Base-by-base conservation (phyloP, 352 stramenopile genomes). In the Peronosclerospora sorghi region DNA sequence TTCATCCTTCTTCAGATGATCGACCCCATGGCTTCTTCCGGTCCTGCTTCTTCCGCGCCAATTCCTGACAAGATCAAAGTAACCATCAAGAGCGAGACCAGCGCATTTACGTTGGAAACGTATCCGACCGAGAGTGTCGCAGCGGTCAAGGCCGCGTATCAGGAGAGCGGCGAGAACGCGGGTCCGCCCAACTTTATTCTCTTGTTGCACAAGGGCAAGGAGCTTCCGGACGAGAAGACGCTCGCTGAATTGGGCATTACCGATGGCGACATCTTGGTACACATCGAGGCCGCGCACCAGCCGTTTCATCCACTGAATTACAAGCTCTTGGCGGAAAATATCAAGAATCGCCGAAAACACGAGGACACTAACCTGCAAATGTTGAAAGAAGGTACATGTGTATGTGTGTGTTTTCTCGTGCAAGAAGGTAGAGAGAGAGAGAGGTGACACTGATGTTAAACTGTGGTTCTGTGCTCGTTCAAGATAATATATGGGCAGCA, bases 231-330 rank as follows among this genome's bases (percentile, higher is more conserved):
- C 42, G 80, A 91, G 37, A 93, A 93, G 70, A 84, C 77, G 50
- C 69, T 93, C 18, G 73, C 62, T 2, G 77, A 93, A 49, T 19
- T 66, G 30, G 56, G 56, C 40, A 66, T 66, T 32, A 66, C 56
- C 23, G 56, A 62, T 24, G 56, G 56, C 38, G 80, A 88, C 45
- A 70, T 89, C 48, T 62, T 93, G 19, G 78, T 93, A 29, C 78
- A 93, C 50, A 85, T 93, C 38, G 77, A 93, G 54, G 72, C 77
- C 20, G 57, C 75, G 12, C 80, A 92, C 24, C 76, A 92, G 56
- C 80, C 80, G n/a, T 92, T 92, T 52, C 77, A 81, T 29, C 75
- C 77, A 14, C 67, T 92, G 28, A 90, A 92, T 61, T 92, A 92
- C 64, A 83, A 83, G 54, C 39, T 68, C 32, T 62, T 92, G 35